Evolutionary conservation across 2,329 filamentous ascomycete genomes (phyloP).

Genomic region (Penicillium sp.): DNA sequence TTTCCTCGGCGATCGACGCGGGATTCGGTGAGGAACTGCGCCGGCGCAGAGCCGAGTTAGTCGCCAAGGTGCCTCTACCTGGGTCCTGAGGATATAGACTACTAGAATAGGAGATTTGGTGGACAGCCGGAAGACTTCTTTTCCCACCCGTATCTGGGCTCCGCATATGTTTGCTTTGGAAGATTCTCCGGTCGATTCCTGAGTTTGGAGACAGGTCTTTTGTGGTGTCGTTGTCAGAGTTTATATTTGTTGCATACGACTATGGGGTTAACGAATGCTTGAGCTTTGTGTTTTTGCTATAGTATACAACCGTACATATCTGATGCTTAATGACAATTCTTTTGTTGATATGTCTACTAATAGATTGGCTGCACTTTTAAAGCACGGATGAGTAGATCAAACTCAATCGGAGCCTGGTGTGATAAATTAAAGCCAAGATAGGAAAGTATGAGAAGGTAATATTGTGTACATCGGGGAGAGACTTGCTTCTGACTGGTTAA

Average conservation of each 20-base stretch:
- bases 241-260: slow-evolving; percentile 54
- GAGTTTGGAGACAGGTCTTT: not conserved
- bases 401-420: too few species aligned
- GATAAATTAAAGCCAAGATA: too few species aligned
- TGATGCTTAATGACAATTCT: not conserved
- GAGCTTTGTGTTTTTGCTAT: slow-evolving; percentile 56
- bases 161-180: not conserved
- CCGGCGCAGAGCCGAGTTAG: slow-evolving; percentile 28
- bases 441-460: too few species aligned
- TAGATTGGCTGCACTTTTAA: too few species aligned
- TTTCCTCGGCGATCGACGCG: slow-evolving; percentile 56
- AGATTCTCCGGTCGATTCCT: not conserved
- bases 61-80: slow-evolving; percentile 19
- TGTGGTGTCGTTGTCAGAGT: not conserved
- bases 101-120: not conserved
- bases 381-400: too few species aligned
- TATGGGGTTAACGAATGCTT: slow-evolving; percentile 59
- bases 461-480: too few species aligned
- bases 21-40: slow-evolving; percentile 88
- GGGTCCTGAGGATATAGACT: slow-evolving; percentile 11
- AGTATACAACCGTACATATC: slow-evolving; percentile 50
- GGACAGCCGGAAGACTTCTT: not conserved
- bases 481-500: not conserved
- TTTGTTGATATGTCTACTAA: not conserved
- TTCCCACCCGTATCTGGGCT: not conserved